These are phyloP conservation scores for Themeda triandra DNA, from an alignment of 176 grass and related monocot species.

Conservation along the genomic window DNA sequence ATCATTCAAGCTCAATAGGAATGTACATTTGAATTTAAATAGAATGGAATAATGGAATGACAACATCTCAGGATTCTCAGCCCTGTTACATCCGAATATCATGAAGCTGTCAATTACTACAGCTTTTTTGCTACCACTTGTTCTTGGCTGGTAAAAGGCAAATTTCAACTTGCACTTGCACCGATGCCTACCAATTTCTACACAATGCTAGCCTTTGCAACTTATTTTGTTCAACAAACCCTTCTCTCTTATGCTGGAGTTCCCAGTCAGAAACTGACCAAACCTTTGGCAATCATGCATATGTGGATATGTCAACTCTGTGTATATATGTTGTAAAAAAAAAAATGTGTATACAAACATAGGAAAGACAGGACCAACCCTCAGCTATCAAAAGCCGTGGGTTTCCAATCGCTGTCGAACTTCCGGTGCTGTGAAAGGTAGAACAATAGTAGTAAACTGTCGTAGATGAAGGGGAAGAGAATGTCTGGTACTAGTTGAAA, in stretches of 20 bases:
- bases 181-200: neutral
- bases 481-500: neutral
- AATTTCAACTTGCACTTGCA: neutral
- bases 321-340: no score
- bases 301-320: neutral
- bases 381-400: slow-evolving; percentile 20
- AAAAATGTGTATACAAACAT: neutral
- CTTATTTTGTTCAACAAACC: slow-evolving; percentile 2
- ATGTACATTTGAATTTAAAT: neutral
- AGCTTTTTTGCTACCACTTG: neutral
- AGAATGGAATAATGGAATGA: neutral
- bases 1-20: neutral
- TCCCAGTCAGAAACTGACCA: neutral
- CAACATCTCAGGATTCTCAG: neutral
- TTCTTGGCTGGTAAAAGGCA: neutral
- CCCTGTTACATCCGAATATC: neutral
- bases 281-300: neutral
- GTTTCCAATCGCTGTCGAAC: slow-evolving; percentile 61
- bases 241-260: neutral
- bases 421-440: slow-evolving; percentile 61
- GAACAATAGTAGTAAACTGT: neutral
- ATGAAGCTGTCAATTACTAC: neutral
- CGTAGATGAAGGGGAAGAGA: neutral
- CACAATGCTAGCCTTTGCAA: neutral
- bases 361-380: neutral